Base-by-base conservation (phyloP, 805 yeast genomes). In the Saccharomycopsis oosterbeekiorum region DNA sequence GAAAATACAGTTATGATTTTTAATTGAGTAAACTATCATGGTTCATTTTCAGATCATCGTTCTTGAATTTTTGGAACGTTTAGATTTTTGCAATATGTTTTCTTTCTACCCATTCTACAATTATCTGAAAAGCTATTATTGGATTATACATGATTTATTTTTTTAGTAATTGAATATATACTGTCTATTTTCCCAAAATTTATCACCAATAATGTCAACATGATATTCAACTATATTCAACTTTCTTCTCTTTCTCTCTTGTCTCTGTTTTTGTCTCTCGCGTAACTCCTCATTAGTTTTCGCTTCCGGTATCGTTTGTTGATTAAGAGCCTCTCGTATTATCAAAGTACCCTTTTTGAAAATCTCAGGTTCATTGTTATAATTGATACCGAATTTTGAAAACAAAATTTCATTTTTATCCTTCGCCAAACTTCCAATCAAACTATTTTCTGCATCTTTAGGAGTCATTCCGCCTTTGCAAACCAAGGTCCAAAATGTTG, bases 341-440 rank as follows among this genome's bases (percentile, higher is more conserved):
- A 82, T 70, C 1, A 82, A 72, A 0, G 92, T 83, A 1, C 99
- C 99, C 74, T 93, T 94, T 65, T 86, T 88, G 74, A 75, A 94
- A 64, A 91, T 85, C 60, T 88, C 97, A 0, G 88, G 88, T 73
- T 93, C 97, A 65, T 89, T 83, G 70, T 94, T 94, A 73, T 94
- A 94, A 69, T 94, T 94, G 53, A 93, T 84, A 0, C 88, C 88
- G 72, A 92, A 88, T 63, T 84, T 81, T 24, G 79, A 74, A 69
- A 88, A 94, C 63, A 94, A 71, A 1, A 94, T 84, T 70, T 94
- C 99, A 70, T 94, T 88, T 70, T 94, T 94, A 68, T 93, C 97
- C 36, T 83, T 76, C 15, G 96, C 77, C 1, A 89, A 68, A 0
- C 98, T 89, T 0, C 97, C 97, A 60, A 80, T 79, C 39, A 94